Base-by-base conservation (phyloP, 768 basidiomycete species). In the Boletus rex-veris region DNA sequence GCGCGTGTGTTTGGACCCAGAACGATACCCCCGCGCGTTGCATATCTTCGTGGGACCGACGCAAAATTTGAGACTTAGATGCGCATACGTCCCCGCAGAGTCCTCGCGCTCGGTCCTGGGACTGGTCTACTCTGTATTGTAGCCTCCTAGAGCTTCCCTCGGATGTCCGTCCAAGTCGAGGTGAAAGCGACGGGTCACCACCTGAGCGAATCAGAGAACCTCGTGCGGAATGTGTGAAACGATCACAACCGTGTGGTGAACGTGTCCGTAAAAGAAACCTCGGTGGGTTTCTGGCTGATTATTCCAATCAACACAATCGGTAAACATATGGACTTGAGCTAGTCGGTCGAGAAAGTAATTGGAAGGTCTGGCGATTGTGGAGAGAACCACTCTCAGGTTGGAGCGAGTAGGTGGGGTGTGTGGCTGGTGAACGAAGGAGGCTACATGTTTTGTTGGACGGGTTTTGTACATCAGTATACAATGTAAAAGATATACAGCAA, bases 251-350 rank as follows among this genome's bases (percentile, higher is more conserved):
- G 26, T 26, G 73, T 72, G 64, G 58, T 67, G 33, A 61, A 64
- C 31, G 69, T 87, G 24, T 60, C 64, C 4, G 81, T 88, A 26
- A 66, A 67, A 9, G n/a, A 26, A 53, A 69, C n/a, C 78, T 92
- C 31, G 87, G 91, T 63, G 92, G 90, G 90, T 76, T 88, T 92
- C 65, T 89, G 88, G 81, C 73, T 92, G 64, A 82, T 88, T 53
- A 79, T 90, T 33, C 82, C 89, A 0, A 61, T 86, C 42, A 78
- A 90, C 16, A 75, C 76, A 33, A n/a, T n/a, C n/a, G n/a, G n/a
- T n/a, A n/a, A n/a, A n/a, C n/a, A 83, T 80, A 10, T 81, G 82
- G 53, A 75, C 38, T 75, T 85, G 74, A 73, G 71, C 37, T 64
- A 66, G 24, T 85, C 80, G 4, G 82, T 91, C 5, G 79, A 79